Base-by-base conservation (phyloP, 108 stramenopile species). In the Fistulifera solaris region DNA sequence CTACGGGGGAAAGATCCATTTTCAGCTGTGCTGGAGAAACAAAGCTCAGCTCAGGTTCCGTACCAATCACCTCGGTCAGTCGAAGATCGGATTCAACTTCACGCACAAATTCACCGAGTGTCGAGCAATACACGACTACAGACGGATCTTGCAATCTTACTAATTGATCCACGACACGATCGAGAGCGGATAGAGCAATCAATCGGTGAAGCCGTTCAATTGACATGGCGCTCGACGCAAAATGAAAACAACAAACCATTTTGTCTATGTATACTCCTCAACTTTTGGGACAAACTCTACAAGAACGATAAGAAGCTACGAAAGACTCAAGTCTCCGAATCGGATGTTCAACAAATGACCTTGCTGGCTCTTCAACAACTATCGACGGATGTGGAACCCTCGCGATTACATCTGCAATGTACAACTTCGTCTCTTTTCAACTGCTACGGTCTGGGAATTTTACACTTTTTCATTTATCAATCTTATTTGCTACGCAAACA, bases 381-480 rank as follows among this genome's bases (percentile, higher is more conserved):
- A 35, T 35, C 31, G 31, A 35, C 31, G 8, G 31, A 35, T 19
- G 24, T 48, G 5, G 58, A 59, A 31, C 58, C 58, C 6, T 49
- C 19, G 12, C 48, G 27, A 31, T 6, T 59, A 2, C 12, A 50
- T 0, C 18, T 57, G 21, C 43, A 60, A 31, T 58, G 16, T 27
- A 42, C 40, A 15, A 27, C 24, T 19, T 48, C 44, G 6, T 67
- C 66, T 3, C 51, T 79, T 18, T 19, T 18, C n/a, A 74, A 74
- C 42, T 71, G 73, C 49, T 79, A 71, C 28, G 78, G 78, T 38
- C 45, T 79, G 4, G 47, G 54, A 38, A 27, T 26, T 38, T 40
- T 79, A 19, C 78, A 79, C 58, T 27, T 58, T 43, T 79, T 79
- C 49, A 68, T 79, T n/a, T 79, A 74, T 54, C 62, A 57, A n/a